These are phyloP conservation scores for Stellera chamaejasme DNA, from an alignment of 345 rosid species.

Conservation along the genomic window DNA sequence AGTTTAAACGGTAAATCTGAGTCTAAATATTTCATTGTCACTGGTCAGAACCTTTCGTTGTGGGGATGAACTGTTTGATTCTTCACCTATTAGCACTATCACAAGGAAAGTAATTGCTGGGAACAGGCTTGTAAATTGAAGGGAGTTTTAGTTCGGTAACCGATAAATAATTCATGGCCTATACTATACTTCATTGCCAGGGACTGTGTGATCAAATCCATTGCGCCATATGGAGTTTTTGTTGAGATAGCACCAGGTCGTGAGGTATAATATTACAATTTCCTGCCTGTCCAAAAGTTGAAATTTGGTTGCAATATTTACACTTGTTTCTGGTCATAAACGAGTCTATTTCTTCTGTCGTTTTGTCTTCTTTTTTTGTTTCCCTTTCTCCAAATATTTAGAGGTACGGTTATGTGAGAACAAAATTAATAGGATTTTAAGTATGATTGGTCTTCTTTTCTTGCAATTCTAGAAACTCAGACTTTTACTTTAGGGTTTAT, in stretches of 20 bases:
- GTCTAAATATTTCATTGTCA: no score
- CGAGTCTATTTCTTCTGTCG: neutral
- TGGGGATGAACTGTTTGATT: no score
- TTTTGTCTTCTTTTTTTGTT: neutral
- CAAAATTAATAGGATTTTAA: no score
- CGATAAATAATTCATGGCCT: slow-evolving; percentile 11
- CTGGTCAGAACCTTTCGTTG: no score
- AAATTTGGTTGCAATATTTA: no score
- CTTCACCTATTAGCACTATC: no score
- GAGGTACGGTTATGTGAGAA: neutral
- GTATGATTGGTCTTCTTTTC: no score
- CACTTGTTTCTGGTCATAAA: neutral
- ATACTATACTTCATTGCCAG: slow-evolving; percentile 26
- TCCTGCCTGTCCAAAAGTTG: neutral
- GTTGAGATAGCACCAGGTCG: slow-evolving; percentile 97
- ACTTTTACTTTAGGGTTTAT: no score
- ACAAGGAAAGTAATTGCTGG: no score
- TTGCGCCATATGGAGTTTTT: slow-evolving; percentile 88
- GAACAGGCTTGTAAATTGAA: no score
- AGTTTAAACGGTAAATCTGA: no score
- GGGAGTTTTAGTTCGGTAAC: slow-evolving; percentile 1
- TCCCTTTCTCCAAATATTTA: neutral
- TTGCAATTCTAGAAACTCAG: no score
- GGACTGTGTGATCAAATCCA: slow-evolving; percentile 84
- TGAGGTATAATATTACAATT: slow-evolving; percentile 44